Evolutionary conservation across 306 rosid genomes (phyloP), one percentile per base, ranked within the genome.

Genomic region (Acacia acuminata): DNA sequence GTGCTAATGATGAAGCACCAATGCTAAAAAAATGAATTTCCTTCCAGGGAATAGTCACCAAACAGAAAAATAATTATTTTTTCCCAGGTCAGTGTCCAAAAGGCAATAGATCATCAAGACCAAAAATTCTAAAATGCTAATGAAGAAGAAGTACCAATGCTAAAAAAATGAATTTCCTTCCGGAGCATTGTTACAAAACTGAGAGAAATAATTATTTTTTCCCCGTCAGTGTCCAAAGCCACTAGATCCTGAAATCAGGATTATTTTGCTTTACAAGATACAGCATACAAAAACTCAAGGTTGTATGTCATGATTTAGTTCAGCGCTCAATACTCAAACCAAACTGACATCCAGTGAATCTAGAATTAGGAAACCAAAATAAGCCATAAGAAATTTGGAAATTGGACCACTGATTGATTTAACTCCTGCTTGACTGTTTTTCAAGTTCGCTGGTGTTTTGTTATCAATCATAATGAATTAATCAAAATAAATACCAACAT

Each of bases 221-320:
- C 82, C 63, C 76, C 43, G 53, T 15, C 71, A 81, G 38, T 44
- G 50, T 64, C 76, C 20, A 44, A 61, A 74, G 20, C 55, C 77
- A 55, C 34, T 7, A 24, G 72, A 81, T 63, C 77, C 74, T 58
- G 14, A 47, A 75, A 75, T 68, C 80, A 66, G 19, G 66, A 20
- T 43, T 20, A 8, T 19, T n/a, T 55, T 76, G 66, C 32, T 56
- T 63, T 20, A 58, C 7, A 45, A 38, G 61, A 2, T 34, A 36
- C 72, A 32, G 67, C 11, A 27, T 61, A 63, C 2, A 25, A 63
- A 38, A 38, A 38, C 25, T n/a, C n/a, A n/a, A n/a, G n/a, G n/a
- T 4, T 68, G 73, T 36, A 34, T 5, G 42, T 36, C 73, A 68
- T 19, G 15, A 38, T 34, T 66, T 66, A 32, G 11, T 36, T 66